Evolutionary conservation across 108 stramenopile species (phyloP).

Genomic region (Nitzschia sp.): DNA sequence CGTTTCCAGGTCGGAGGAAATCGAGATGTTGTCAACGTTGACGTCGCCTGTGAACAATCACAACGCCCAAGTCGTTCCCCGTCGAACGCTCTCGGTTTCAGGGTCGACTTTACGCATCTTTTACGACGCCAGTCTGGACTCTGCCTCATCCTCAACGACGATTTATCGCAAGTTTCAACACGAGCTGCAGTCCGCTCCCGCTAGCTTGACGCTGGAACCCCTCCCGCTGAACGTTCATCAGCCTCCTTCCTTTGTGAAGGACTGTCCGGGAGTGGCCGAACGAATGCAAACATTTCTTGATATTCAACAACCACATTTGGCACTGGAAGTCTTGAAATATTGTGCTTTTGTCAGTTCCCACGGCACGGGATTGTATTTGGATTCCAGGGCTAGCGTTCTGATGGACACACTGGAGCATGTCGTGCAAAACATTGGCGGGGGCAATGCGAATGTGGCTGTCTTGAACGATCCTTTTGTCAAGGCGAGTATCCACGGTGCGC

Average conservation of each 20-base stretch:
- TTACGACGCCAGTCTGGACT: not conserved
- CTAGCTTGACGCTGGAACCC: not conserved
- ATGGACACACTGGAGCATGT: constrained; percentile 26
- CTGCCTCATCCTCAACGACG: not conserved
- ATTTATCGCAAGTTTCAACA: constrained; percentile 20
- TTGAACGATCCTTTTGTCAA: constrained; percentile 33
- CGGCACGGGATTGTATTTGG: constrained; percentile 58
- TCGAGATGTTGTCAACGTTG: too few relatives aligned
- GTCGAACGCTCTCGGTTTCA: too few relatives aligned
- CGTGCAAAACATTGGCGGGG: not conserved
- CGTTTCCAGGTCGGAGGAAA: too few relatives aligned
- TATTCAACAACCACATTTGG: constrained; percentile 45
- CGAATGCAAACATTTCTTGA: constrained; percentile 4
- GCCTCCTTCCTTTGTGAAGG: constrained; percentile 24
- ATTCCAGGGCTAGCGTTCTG: constrained; percentile 49
- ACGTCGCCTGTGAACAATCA: too few relatives aligned
- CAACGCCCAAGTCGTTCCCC: too few relatives aligned
- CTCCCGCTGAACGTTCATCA: constrained; percentile 15
- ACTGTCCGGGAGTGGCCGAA: constrained; percentile 1
- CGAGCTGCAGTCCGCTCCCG: not conserved
- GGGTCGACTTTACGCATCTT: not conserved
- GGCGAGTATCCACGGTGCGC: constrained; percentile 22
- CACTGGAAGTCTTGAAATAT: constrained; percentile 77
- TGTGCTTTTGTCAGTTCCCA: constrained; percentile 50
- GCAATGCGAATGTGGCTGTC: constrained; percentile 16